Evolutionary conservation across 2,329 filamentous ascomycete genomes (phyloP), one percentile per base, ranked within the genome.

Genomic region (Stemphylium lycopersici): DNA sequence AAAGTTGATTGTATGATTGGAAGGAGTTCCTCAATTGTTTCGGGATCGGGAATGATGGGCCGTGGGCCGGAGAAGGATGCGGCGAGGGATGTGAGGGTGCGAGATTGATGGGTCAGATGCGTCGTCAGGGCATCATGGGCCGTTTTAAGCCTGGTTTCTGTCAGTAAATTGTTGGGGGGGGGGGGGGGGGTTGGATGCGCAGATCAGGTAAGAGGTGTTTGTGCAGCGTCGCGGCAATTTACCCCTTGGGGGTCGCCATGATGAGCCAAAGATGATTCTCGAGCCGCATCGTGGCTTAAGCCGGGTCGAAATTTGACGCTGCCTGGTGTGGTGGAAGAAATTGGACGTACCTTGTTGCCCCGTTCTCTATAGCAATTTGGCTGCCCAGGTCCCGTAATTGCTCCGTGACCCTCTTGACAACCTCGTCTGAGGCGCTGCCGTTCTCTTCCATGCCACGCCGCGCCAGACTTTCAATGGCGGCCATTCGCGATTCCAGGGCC

Each of bases 51-150:
- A 0, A 87, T 80, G 18, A 85, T 77, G 11, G 86, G 83, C 20
- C 90, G 79, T 0, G 90, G 89, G 12, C 88, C 90, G 59, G 91
- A 81, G 18, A 93, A 78, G 81, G 84, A 80, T 62, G 90, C 90
- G 2, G 87, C 84, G 31, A 93, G 81, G 54, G 87, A 88, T 64
- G 92, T 89, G 8, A 95, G 79, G 58, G 87, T 86, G 48, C 90
- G 88, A 44, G 89, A 88, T 76, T 93, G 90, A 73, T 91, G 87
- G 12, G 83, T 81, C 39, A 93, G 79, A 68, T 95, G 89, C 16
- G 89, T 89, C 41, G 89, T 87, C 43, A 92, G 78, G 12, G 89
- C 88, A 24, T 88, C 85, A 72, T 91, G 88, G 31, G 89, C 87
- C 38, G 89, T 91, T 70, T 90, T 90, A 59, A 91, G 78, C 68